These are phyloP conservation scores for Mallotus nudiflorus DNA, from an alignment of 345 rosid genomes.

Conservation along the genomic window DNA sequence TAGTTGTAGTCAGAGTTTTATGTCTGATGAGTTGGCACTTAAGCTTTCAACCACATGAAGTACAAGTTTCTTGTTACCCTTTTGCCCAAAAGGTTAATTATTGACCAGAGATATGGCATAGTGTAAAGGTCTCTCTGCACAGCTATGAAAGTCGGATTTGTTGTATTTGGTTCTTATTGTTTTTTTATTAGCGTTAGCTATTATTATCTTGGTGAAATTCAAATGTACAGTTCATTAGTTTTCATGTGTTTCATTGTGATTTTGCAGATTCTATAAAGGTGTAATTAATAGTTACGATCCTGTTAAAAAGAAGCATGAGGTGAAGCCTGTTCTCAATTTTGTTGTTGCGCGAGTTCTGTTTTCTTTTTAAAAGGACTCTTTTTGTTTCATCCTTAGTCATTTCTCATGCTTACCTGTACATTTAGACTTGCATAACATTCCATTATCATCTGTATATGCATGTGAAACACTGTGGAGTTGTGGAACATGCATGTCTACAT, in stretches of 20 bases:
- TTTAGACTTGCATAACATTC: not conserved
- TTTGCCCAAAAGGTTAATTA: not conserved
- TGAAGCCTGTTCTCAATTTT: conserved; percentile 32
- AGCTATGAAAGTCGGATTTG: no score
- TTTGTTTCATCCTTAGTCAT: not conserved
- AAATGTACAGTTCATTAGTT: not conserved
- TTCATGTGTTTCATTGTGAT: conserved; percentile 13
- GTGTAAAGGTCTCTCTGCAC: not conserved
- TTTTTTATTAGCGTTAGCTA: not conserved
- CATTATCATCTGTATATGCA: not conserved
- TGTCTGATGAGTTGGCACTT: not conserved
- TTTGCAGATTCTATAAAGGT: conserved; percentile 82
- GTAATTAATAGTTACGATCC: conserved; percentile 56
- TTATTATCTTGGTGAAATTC: not conserved
- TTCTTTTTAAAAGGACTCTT: not conserved
- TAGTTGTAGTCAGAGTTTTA: not conserved
- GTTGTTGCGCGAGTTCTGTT: no score
- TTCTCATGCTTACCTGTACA: not conserved
- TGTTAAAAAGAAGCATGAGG: conserved; percentile 74
- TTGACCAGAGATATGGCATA: no score
- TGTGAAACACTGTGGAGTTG: not conserved
- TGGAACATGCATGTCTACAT: not conserved
- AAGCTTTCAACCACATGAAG: not conserved
- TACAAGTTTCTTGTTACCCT: not conserved
- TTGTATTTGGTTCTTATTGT: not conserved